These are phyloP conservation scores for Pseudogymnoascus sp. DNA, from an alignment of 2,329 filamentous ascomycete genomes.

Conservation along the genomic window DNA sequence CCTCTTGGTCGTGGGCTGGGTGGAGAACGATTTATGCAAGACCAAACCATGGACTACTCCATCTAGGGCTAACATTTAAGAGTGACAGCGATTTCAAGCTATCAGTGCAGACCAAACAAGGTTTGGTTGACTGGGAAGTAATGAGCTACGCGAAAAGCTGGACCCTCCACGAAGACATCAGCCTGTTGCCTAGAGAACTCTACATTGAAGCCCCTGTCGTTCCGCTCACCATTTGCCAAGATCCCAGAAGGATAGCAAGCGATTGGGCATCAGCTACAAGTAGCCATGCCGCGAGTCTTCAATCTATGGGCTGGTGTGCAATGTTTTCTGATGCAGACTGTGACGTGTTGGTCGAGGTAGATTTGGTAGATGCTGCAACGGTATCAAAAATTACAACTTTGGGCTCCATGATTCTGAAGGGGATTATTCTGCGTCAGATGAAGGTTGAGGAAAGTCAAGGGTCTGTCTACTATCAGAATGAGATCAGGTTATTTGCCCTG, in stretches of 20 bases:
- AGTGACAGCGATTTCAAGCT: neutral
- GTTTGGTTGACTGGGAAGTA: neutral
- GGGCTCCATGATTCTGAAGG: neutral
- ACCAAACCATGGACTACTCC: neutral
- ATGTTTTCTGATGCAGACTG: neutral
- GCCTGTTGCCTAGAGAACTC: neutral
- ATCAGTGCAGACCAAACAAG: neutral
- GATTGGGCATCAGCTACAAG: neutral
- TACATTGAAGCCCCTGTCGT: neutral
- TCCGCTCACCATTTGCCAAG: neutral
- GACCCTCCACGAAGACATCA: neutral
- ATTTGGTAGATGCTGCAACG: neutral
- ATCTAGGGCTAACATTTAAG: neutral
- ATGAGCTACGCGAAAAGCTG: neutral
- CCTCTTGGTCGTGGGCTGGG: neutral
- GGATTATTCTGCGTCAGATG: neutral
- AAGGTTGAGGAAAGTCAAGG: neutral
- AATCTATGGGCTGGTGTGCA: neutral
- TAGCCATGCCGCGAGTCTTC: neutral
- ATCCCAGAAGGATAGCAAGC: neutral
- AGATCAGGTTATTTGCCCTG: neutral
- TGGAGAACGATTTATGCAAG: neutral
- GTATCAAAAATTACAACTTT: neutral
- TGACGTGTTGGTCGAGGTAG: neutral
- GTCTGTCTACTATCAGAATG: neutral